Evolutionary conservation across 2,329 filamentous ascomycete species (phyloP).

Genomic region (Ophiostoma piceae): DNA sequence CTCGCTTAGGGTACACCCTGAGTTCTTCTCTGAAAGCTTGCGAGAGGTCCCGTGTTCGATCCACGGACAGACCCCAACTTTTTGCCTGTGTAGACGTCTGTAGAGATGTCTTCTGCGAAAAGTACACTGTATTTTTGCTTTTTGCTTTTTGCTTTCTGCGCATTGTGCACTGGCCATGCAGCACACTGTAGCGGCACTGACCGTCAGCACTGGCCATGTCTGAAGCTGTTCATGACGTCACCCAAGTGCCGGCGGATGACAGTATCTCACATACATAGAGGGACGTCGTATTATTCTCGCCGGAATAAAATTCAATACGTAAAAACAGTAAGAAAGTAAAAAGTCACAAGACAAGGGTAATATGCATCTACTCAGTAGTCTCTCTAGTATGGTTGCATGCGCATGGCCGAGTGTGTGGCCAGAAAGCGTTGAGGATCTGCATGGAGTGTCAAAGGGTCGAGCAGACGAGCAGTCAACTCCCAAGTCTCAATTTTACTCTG

Average conservation of each 20-base stretch:
- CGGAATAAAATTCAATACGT: not conserved
- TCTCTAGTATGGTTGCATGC: not conserved
- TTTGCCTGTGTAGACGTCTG: not conserved
- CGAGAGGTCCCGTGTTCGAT: slow-evolving; percentile 19
- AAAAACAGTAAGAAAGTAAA: not conserved
- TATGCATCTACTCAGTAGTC: not conserved
- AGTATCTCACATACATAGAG: too few relatives aligned
- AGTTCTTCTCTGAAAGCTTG: slow-evolving; percentile 10
- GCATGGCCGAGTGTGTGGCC: not conserved
- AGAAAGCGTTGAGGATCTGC: slow-evolving; percentile 1
- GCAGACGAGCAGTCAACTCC: not conserved
- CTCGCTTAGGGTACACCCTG: slow-evolving; percentile 51
- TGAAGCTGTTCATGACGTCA: not conserved
- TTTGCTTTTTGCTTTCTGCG: too few relatives aligned
- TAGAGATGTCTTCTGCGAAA: not conserved
- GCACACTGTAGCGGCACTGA: too few relatives aligned
- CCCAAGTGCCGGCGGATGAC: not conserved
- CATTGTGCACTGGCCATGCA: too few relatives aligned
- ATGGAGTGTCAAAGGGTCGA: not conserved
- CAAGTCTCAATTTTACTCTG: not conserved
- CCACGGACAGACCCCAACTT: slow-evolving; percentile 17
- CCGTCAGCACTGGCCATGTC: not conserved
- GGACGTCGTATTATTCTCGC: too few relatives aligned
- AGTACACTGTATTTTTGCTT: not conserved
- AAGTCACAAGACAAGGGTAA: not conserved